Base-by-base conservation (phyloP, 2,329 filamentous ascomycete species). In the Epichloe elymi region DNA sequence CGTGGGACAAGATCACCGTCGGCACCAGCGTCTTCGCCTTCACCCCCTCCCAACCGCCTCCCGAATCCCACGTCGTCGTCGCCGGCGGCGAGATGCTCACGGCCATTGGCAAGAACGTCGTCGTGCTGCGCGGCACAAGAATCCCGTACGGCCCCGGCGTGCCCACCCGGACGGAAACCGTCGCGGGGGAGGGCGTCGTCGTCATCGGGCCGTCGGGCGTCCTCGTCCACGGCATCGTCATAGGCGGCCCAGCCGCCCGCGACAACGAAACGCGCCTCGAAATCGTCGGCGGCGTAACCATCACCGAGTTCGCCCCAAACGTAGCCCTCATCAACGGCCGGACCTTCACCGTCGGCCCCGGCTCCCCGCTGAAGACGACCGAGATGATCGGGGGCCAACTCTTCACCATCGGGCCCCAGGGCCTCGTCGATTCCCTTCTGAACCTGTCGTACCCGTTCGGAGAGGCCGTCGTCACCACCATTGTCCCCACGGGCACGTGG, bases 271-370 rank as follows among this genome's bases (percentile, higher is more conserved):
- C 70, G 1, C 63, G 65, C 2, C 71, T 68, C 57, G 72, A 71
- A 42, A 69, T 78, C 51, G 68, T 75, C 8, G 76, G 75, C 48
- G 76, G 76, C 11, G 74, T 70, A 15, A 77, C 75, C 3, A 65
- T 79, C 49, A 75, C 73, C 15, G 68, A 73, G 56, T 57, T 78
- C 8, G 71, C 70, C n/a, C 62, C 71, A 1, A 73, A 70, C 3
- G 63, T 71, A 12, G 69, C 75, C 1, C 68, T 81, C 30, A 65
- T 83, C 46, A 65, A 68, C 37, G 72, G 72, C 36, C 64, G 64
- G 3, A 78, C 73, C 0, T 79, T 77, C 56, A 75, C 71, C 1
- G 62, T 81, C 46, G 76, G 75, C 0, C 67, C 72, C 0, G 68
- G 66, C 11, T 65, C 67, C 2, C 61, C 60, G n/a, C 60, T 60